phyloP scores from a whole-genome alignment of 2,329 filamentous ascomycete species.

The Ascochyta koolunga region DNA sequence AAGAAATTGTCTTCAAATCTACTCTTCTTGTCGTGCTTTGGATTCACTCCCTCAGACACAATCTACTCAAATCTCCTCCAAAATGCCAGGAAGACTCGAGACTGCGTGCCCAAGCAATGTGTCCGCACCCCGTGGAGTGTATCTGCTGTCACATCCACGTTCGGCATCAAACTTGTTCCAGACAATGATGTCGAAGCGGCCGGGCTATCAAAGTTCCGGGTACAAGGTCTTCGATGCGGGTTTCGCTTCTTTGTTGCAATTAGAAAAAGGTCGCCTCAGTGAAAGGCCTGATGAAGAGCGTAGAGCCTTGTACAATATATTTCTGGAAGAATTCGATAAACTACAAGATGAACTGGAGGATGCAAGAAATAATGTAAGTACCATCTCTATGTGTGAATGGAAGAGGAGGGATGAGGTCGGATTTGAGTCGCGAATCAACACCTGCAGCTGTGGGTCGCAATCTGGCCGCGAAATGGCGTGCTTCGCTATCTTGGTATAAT shows the following conservation, averaged over 20 bases:
- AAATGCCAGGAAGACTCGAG: conserved; percentile 1
- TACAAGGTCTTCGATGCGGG: conserved; percentile 23
- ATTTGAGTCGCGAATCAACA: not conserved
- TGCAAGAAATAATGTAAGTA: conserved; percentile 21
- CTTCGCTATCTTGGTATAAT: not conserved
- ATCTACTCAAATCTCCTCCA: not conserved
- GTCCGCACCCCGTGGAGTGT: conserved; percentile 15
- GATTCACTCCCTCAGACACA: not conserved
- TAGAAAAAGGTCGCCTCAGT: conserved; percentile 16
- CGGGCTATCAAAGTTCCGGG: conserved; percentile 18
- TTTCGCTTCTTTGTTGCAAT: conserved; percentile 2
- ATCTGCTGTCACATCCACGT: conserved; percentile 25
- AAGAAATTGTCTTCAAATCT: not conserved
- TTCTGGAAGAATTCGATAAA: conserved; percentile 8
- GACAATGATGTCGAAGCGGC: conserved; percentile 27
- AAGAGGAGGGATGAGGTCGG: not conserved
- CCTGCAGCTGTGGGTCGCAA: not conserved
- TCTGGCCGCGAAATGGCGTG: conserved; percentile 13
- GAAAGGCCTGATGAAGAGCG: conserved; percentile 17
- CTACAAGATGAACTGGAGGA: conserved; percentile 24
- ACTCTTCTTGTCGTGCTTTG: not conserved
- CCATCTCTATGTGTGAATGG: too few species aligned
- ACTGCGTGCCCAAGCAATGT: not conserved
- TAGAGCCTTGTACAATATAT: conserved; percentile 8
- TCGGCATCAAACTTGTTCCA: conserved; percentile 28